phyloP scores from a whole-genome alignment of 2,329 filamentous ascomycete species.

The Trichoderma polysporum region DNA sequence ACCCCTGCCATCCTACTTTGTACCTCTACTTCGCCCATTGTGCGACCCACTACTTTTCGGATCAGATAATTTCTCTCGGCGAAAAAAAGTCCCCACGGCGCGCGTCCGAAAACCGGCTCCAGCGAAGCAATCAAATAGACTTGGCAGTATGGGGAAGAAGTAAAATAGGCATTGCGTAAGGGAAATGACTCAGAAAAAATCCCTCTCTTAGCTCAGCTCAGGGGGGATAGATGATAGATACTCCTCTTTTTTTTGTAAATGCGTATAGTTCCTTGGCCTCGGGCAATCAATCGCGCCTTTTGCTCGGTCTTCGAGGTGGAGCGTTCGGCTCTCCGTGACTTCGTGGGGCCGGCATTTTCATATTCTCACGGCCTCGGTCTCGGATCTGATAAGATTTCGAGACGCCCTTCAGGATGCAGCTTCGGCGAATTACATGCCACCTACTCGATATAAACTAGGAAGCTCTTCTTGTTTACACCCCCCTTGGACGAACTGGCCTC shows the following conservation, averaged over 20 bases:
- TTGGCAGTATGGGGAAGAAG: not conserved
- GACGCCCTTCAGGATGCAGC: not conserved
- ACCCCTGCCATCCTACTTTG: not conserved
- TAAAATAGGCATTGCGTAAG: not conserved
- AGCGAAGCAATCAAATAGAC: not conserved
- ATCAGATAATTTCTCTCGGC: conserved; percentile 39
- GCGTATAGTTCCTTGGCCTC: not conserved
- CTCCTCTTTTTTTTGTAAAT: no score
- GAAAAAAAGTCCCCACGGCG: not conserved
- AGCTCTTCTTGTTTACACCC: not conserved
- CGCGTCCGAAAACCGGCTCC: conserved; percentile 16
- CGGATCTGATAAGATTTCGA: conserved; percentile 22
- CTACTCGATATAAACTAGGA: conserved; percentile 6
- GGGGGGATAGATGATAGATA: no score
- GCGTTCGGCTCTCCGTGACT: not conserved
- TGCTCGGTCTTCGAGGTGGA: conserved; percentile 24
- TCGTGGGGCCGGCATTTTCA: not conserved
- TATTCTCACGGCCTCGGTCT: conserved; percentile 12
- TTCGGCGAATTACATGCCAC: not conserved
- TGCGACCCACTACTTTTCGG: conserved; percentile 26
- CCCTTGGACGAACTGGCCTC: not conserved
- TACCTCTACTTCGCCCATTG: conserved; percentile 10
- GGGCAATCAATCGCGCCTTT: not conserved
- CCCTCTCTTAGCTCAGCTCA: conserved; percentile 2
- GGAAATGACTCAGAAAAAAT: conserved; percentile 3